A percentile compares a stretch with the other conserved stretches of the same genome.
These are phyloP conservation scores for Lepiota subincarnata DNA, from an alignment of 768 basidiomycete species.

Conservation along the genomic window DNA sequence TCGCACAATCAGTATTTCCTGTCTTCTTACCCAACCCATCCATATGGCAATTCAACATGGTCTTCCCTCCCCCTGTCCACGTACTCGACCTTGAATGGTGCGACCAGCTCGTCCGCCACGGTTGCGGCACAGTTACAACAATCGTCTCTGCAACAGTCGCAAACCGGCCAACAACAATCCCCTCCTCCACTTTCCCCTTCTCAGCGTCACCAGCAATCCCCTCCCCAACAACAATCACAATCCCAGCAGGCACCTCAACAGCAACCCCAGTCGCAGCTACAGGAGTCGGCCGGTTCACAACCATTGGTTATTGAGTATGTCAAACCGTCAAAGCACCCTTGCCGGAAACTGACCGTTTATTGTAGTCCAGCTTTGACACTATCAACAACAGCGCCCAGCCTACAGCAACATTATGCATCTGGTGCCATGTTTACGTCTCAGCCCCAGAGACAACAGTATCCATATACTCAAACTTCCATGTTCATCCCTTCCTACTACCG, in stretches of 20 bases:
- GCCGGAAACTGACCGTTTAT: slow-evolving; percentile 10
- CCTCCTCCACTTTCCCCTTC: slow-evolving; percentile 16
- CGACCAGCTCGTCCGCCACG: slow-evolving; percentile 47
- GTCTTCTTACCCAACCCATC: slow-evolving; percentile 48
- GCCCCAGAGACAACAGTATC: slow-evolving; percentile 22
- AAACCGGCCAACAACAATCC: slow-evolving; percentile 18
- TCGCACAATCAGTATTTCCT: slow-evolving; percentile 33
- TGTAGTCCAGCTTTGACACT: slow-evolving; percentile 58
- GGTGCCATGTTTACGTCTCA: slow-evolving; percentile 13
- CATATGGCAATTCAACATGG: slow-evolving; percentile 44
- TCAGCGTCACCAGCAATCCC: slow-evolving; percentile 22
- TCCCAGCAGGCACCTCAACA: slow-evolving; percentile 24
- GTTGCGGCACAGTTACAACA: slow-evolving; percentile 22
- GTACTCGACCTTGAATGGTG: slow-evolving; percentile 76
- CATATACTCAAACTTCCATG: slow-evolving; percentile 13
- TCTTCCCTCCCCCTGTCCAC: slow-evolving; percentile 56
- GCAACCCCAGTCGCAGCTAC: slow-evolving; percentile 22
- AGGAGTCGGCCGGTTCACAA: slow-evolving; percentile 26
- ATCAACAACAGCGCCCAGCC: slow-evolving; percentile 39
- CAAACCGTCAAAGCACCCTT: slow-evolving; percentile 10
- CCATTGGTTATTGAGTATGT: slow-evolving; percentile 72
- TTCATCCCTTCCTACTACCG: slow-evolving; percentile 23
- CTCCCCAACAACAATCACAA: slow-evolving; percentile 20
- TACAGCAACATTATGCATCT: slow-evolving; percentile 8
- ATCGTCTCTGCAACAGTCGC: slow-evolving; percentile 18